These are phyloP conservation scores for Rhamnella rubrinervis DNA, from an alignment of 331 rosid species.

Conservation along the genomic window DNA sequence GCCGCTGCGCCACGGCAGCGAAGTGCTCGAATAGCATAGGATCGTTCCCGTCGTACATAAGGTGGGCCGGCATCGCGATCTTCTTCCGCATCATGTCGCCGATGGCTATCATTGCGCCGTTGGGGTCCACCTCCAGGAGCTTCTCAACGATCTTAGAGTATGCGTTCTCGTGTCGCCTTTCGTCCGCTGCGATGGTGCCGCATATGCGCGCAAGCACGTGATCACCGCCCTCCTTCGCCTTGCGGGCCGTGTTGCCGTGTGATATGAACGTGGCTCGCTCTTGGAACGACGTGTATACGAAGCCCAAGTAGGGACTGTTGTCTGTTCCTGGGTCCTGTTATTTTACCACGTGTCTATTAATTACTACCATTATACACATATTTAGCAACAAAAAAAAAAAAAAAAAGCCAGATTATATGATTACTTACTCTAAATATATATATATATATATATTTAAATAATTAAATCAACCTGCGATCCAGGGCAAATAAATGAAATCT, in stretches of 20 bases:
- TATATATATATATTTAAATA: too few species aligned
- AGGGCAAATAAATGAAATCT: too few species aligned
- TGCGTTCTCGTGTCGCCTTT: conserved; percentile 68
- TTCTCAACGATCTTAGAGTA: conserved; percentile 57
- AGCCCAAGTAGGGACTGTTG: conserved; percentile 76
- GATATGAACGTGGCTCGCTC: conserved; percentile 78
- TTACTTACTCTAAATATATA: too few species aligned
- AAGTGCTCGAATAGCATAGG: conserved; percentile 62
- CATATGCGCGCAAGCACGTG: conserved; percentile 62
- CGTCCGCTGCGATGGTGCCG: conserved; percentile 70
- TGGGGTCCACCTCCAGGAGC: conserved; percentile 76
- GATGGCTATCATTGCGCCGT: conserved; percentile 46
- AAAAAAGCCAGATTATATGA: too few species aligned
- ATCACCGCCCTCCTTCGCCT: conserved; percentile 61
- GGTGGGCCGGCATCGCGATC: conserved; percentile 73
- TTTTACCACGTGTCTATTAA: not conserved
- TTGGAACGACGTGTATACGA: conserved; percentile 79
- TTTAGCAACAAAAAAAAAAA: not conserved
- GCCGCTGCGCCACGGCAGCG: conserved; percentile 59
- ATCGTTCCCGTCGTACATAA: conserved; percentile 71
- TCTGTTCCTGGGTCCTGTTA: conserved; percentile 56
- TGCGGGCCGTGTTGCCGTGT: conserved; percentile 72
- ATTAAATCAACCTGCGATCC: too few species aligned
- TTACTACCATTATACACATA: not conserved
- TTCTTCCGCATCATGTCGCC: conserved; percentile 66